phyloP scores from a whole-genome alignment of 176 grass and related monocot genomes.

The Juncus inflexus region DNA sequence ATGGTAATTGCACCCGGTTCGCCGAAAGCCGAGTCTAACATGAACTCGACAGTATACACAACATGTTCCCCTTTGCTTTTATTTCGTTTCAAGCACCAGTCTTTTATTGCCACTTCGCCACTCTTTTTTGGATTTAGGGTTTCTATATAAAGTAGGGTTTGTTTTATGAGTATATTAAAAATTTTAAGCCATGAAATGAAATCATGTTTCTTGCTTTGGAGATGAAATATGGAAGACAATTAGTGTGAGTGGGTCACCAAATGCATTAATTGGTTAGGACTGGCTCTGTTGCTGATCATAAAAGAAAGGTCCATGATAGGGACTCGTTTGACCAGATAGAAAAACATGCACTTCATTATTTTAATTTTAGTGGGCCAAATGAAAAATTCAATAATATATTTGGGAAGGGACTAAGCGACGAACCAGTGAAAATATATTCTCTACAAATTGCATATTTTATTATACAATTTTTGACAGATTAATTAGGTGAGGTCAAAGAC shows the following conservation, averaged over 20 bases:
- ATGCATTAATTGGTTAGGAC: constrained; percentile 14
- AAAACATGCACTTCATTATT: background rate
- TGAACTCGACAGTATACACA: constrained; percentile 87
- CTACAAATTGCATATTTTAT: constrained; percentile 8
- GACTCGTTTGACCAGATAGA: background rate
- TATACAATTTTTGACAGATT: constrained; percentile 2
- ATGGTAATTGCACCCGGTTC: constrained; percentile 71
- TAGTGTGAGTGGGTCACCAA: constrained; percentile 30
- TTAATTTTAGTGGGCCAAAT: background rate
- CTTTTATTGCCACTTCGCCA: constrained; percentile 52
- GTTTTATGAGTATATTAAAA: background rate
- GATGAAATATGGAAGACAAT: constrained; percentile 14
- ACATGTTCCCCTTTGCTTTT: constrained; percentile 66
- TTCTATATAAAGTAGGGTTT: constrained; percentile 30
- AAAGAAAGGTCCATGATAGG: constrained; percentile 7
- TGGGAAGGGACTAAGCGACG: background rate
- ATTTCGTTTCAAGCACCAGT: constrained; percentile 70
- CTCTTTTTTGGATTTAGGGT: constrained; percentile 57
- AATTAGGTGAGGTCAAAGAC: background rate
- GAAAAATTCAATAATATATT: background rate
- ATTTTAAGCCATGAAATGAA: constrained; percentile 13
- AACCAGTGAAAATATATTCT: background rate
- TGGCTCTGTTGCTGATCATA: constrained; percentile 20
- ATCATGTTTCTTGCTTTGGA: constrained; percentile 19
- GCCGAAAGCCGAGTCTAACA: constrained; percentile 58